A percentile compares a stretch with the other conserved stretches of the same genome.
Evolutionary conservation across 108 stramenopile genomes (phyloP).

Genomic region (Cafeteria roenbergensis): DNA sequence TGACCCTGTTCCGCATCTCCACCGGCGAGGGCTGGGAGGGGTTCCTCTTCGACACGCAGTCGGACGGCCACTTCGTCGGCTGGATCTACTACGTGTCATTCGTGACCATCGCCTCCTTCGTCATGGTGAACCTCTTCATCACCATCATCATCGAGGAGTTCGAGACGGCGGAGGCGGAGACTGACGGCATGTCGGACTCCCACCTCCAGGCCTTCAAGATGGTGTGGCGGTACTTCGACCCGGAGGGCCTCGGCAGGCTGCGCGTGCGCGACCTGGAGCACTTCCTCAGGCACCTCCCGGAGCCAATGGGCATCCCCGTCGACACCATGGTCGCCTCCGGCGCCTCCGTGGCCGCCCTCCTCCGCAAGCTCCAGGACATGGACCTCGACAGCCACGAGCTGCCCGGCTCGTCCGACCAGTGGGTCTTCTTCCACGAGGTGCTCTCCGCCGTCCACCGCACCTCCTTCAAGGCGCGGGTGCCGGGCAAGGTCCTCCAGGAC

Average conservation of each 20-base stretch:
- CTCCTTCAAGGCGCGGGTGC: no score
- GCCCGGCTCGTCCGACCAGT: no score
- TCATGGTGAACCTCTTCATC: constrained; percentile 50
- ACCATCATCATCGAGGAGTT: constrained; percentile 48
- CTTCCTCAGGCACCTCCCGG: background rate
- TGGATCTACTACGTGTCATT: constrained; percentile 41
- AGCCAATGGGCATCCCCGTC: background rate
- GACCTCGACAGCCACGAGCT: no score
- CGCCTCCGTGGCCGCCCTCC: no score
- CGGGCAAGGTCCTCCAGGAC: no score
- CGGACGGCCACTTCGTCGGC: constrained; percentile 15
- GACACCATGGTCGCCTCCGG: no score
- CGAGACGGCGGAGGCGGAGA: constrained; percentile 28
- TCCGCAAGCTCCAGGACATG: no score
- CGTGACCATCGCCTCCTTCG: constrained; percentile 34
- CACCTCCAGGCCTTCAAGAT: background rate
- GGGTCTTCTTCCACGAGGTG: no score
- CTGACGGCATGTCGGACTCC: background rate
- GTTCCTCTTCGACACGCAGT: constrained; percentile 38
- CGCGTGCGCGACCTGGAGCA: background rate
- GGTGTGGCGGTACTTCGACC: background rate
- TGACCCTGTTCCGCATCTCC: constrained; percentile 49
- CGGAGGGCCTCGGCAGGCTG: background rate
- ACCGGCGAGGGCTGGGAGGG: constrained; percentile 63
- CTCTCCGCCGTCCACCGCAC: no score